A percentile compares a stretch with the other conserved stretches of the same genome.
phyloP scores from a whole-genome alignment of 192 early-diverging fungal species.

The Spizellomyces punctatus region DNA sequence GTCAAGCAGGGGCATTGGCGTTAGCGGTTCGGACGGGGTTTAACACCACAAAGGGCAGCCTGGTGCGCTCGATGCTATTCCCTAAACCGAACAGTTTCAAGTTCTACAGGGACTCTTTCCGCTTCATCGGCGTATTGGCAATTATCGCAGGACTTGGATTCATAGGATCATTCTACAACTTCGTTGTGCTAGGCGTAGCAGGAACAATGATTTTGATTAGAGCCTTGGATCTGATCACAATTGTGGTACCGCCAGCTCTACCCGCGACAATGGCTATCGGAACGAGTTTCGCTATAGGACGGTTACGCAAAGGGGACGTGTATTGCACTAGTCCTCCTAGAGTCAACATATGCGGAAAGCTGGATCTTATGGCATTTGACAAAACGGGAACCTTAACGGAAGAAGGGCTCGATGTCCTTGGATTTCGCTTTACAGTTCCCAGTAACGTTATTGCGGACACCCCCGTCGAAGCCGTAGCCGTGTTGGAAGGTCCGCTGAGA shows the following conservation, averaged over 20 bases:
- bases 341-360: conserved; percentile 95
- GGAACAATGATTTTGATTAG: conserved; percentile 75
- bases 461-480: conserved; percentile 5
- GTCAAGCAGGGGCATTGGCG: conserved; percentile 62
- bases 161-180: conserved; percentile 84
- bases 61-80: conserved; percentile 94
- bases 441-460: conserved; percentile 17
- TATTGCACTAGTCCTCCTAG: conserved; percentile 90
- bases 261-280: conserved; percentile 99
- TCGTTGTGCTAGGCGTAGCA: conserved; percentile 76
- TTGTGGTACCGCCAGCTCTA: conserved; percentile 94
- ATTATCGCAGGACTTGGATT: conserved; percentile 85
- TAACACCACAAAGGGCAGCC: conserved; percentile 94
- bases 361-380: conserved; percentile 97
- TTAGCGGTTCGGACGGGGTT: conserved; percentile 92
- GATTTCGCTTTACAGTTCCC: conserved; percentile 68
- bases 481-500: conserved; percentile 26
- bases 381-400: conserved; percentile 98
- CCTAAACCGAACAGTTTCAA: conserved; percentile 96
- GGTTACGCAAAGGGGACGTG: conserved; percentile 78
- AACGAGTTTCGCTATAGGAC: conserved; percentile 89
- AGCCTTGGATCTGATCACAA: conserved; percentile 95
- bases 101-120: conserved; percentile 97
- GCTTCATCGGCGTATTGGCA: conserved; percentile 91
- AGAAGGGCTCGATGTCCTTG: conserved; percentile 92